These are phyloP conservation scores for Coprinellus micaceus DNA, from an alignment of 768 basidiomycete genomes.

Conservation along the genomic window DNA sequence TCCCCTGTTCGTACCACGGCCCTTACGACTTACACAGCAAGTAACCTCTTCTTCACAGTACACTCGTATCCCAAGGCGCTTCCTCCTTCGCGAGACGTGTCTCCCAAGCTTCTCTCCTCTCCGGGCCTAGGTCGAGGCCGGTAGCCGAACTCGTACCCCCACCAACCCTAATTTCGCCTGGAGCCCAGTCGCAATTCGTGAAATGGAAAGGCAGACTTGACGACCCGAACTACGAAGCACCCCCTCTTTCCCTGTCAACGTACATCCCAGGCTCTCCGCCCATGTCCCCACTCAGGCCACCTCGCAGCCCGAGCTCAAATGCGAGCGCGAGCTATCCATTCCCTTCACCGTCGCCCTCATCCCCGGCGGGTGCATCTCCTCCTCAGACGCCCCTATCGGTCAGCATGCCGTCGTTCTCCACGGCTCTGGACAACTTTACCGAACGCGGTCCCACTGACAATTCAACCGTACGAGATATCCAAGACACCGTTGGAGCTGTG, in stretches of 20 bases:
- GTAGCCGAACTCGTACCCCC: conserved; percentile 34
- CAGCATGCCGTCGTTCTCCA: neutral
- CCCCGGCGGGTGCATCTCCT: neutral
- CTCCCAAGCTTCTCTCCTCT: neutral
- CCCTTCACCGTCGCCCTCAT: no score
- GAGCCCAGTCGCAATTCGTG: conserved; percentile 52
- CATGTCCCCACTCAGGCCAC: neutral
- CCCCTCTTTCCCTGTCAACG: neutral
- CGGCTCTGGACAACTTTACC: no score
- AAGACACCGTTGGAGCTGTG: conserved; percentile 84
- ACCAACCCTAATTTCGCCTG: conserved; percentile 46
- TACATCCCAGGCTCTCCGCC: neutral
- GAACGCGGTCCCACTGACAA: conserved; percentile 1
- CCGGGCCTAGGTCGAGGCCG: neutral
- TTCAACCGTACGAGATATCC: conserved; percentile 35
- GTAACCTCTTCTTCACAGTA: conserved; percentile 32
- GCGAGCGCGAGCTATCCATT: neutral
- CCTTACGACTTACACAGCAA: neutral
- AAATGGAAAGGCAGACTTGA: conserved; percentile 54
- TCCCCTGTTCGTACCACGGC: conserved; percentile 50
- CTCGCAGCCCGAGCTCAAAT: neutral
- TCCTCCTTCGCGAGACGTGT: conserved; percentile 42
- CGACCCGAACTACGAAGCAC: neutral
- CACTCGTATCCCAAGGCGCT: conserved; percentile 62
- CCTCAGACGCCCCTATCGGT: neutral